Evolutionary conservation across 805 yeast genomes (phyloP).

Genomic region (Saccharomyces jurei): DNA sequence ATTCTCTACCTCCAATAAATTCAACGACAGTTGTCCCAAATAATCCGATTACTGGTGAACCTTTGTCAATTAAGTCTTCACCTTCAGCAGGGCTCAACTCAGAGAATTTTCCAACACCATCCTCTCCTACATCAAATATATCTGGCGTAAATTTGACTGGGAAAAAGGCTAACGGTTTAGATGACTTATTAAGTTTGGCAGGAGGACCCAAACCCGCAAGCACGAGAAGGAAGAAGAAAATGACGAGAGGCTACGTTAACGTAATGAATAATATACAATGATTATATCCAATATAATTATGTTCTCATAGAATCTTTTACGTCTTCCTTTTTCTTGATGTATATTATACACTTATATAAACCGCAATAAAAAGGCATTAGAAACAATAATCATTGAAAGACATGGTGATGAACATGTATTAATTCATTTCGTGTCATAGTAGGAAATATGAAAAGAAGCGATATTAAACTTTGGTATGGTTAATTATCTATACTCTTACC

Average conservation of each 20-base stretch:
- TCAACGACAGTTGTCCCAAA: slow-evolving; percentile 27
- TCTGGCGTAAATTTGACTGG: slow-evolving; percentile 21
- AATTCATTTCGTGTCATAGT: background rate
- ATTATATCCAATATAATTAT: background rate
- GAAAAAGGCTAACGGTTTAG: slow-evolving; percentile 36
- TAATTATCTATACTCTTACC: no score
- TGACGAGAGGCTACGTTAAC: slow-evolving; percentile 58
- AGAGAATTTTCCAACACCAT: slow-evolving; percentile 11
- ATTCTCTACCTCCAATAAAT: slow-evolving; percentile 24
- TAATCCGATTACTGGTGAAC: slow-evolving; percentile 31
- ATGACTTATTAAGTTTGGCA: slow-evolving; percentile 37
- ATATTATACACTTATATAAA: background rate
- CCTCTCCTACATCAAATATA: slow-evolving; percentile 4
- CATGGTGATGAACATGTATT: background rate
- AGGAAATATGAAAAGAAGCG: background rate
- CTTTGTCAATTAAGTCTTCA: slow-evolving; percentile 7
- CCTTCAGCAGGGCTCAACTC: slow-evolving; percentile 10
- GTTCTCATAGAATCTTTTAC: background rate
- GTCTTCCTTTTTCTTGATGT: background rate
- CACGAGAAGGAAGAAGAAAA: slow-evolving; percentile 36
- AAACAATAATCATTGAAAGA: background rate
- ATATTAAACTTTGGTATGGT: no score
- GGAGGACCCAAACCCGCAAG: slow-evolving; percentile 24
- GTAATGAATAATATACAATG: slow-evolving; percentile 39
- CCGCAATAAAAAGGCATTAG: background rate